phyloP scores from a whole-genome alignment of 306 rosid species.

The Fragaria ananassa region DNA sequence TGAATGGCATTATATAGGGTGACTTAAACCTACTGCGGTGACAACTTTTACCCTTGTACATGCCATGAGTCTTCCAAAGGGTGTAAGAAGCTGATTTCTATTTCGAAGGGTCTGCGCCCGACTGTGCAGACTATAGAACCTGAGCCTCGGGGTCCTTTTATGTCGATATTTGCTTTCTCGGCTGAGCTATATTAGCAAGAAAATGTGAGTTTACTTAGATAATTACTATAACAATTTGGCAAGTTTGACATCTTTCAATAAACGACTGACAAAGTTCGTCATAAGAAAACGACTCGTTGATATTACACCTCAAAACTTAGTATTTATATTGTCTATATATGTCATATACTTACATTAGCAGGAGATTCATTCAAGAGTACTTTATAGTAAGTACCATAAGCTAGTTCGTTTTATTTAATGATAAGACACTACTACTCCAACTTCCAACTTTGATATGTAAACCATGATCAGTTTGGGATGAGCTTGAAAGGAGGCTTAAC shows the following conservation, averaged over 20 bases:
- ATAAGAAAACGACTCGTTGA: neutral
- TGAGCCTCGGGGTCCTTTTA: neutral
- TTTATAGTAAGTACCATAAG: neutral
- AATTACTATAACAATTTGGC: neutral
- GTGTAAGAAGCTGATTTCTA: too few species aligned
- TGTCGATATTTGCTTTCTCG: neutral
- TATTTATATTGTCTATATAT: constrained; percentile 9
- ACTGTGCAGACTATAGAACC: neutral
- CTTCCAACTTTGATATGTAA: neutral
- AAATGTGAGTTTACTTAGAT: neutral
- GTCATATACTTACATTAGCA: constrained; percentile 2
- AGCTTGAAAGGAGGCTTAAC: constrained; percentile 97
- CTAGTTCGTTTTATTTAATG: constrained; percentile 1
- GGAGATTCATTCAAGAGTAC: neutral
- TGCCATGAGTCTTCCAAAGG: neutral
- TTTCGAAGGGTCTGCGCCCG: too few species aligned
- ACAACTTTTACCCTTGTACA: neutral
- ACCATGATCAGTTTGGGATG: constrained; percentile 61
- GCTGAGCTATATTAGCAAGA: neutral
- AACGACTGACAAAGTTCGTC: neutral
- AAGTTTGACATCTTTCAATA: too few species aligned
- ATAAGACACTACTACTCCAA: neutral
- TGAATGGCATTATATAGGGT: neutral
- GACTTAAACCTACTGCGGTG: neutral
- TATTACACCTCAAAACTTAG: neutral